Evolutionary conservation across 495 filamentous ascomycete genomes (phyloP).

Genomic region (Neurospora terricola): DNA sequence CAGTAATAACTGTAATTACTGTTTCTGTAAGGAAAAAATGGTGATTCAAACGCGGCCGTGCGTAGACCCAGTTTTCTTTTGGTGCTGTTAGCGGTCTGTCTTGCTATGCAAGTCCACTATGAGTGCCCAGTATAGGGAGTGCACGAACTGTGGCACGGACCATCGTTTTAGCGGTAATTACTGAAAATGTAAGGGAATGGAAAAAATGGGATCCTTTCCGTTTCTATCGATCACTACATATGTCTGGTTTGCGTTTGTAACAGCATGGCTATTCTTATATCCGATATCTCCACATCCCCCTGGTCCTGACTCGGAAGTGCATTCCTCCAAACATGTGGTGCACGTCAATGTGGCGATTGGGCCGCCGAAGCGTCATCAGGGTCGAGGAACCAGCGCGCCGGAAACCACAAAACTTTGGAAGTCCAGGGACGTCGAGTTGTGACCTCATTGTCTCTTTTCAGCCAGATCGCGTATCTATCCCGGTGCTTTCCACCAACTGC

Average conservation of each 20-base stretch:
- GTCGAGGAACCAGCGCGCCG: neutral
- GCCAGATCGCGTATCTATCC: neutral
- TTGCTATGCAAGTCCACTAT: too few relatives aligned
- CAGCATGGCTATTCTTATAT: neutral
- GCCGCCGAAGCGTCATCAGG: neutral
- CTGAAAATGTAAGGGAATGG: too few relatives aligned
- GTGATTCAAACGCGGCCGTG: too few relatives aligned
- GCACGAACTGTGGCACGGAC: too few relatives aligned
- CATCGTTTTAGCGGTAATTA: too few relatives aligned
- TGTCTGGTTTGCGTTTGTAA: neutral
- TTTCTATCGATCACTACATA: neutral
- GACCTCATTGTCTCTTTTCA: neutral
- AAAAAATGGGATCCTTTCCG: too few relatives aligned
- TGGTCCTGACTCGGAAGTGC: neutral
- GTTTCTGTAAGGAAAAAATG: too few relatives aligned
- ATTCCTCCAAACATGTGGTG: neutral
- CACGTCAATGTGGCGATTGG: neutral
- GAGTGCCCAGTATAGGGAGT: too few relatives aligned
- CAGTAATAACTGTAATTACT: too few relatives aligned
- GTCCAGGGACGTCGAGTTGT: neutral
- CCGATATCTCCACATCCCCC: neutral
- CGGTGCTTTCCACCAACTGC: neutral
- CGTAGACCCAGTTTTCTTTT: too few relatives aligned
- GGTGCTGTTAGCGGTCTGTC: too few relatives aligned
- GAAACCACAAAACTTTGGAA: neutral